Evolutionary conservation across 129 eudicot species (phyloP).

Genomic region (Centella asiatica): DNA sequence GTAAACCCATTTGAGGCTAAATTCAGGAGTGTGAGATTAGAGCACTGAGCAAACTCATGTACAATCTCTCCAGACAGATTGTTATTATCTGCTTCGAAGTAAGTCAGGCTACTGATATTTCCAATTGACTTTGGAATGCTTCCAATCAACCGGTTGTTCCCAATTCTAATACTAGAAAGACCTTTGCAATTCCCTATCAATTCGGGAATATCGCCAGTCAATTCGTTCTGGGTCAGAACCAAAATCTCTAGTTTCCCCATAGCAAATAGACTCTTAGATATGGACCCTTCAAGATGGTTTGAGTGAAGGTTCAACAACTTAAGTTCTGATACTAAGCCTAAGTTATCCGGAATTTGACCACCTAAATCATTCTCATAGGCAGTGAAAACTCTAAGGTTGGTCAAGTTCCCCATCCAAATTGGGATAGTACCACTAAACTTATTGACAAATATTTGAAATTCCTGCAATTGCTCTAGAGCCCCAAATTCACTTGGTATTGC

Average conservation of each 20-base stretch:
- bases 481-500: constrained; percentile 72
- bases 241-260: constrained; percentile 59
- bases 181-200: constrained; percentile 62
- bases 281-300: constrained; percentile 69
- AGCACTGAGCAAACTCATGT: constrained; percentile 57
- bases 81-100: constrained; percentile 91
- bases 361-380: constrained; percentile 81
- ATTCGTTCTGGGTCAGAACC: constrained; percentile 72
- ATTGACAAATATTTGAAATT: constrained; percentile 62
- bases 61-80: constrained; percentile 87
- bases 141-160: constrained; percentile 66
- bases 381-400: constrained; percentile 64
- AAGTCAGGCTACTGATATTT: constrained; percentile 71
- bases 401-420: constrained; percentile 72
- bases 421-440: constrained; percentile 77
- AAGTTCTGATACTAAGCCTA: constrained; percentile 64
- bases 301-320: constrained; percentile 82
- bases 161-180: constrained; percentile 83
- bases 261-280: constrained; percentile 63
- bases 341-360: constrained; percentile 61
- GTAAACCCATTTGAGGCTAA: constrained; percentile 84
- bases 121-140: constrained; percentile 69
- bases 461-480: constrained; percentile 53
- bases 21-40: constrained; percentile 78
- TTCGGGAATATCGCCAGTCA: constrained; percentile 61